Evolutionary conservation across 495 filamentous ascomycete genomes (phyloP), one percentile per base, ranked within the genome.

Genomic region (Tetracladium setigerum): DNA sequence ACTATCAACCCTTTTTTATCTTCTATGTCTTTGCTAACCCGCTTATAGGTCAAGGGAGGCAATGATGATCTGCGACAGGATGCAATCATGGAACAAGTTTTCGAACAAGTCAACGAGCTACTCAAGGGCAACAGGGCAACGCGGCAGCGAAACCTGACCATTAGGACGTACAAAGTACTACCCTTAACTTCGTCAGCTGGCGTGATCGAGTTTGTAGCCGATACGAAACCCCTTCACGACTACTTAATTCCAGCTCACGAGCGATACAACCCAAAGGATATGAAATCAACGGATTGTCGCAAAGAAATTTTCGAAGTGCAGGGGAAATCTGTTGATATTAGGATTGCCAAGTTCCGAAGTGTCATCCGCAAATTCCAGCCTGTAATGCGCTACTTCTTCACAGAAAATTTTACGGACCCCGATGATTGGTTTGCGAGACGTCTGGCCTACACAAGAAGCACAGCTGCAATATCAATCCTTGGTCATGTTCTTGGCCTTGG

Each of bases 21-120:
- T 40, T 45, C 22, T 3, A 22, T 49, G 38, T 56, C 45, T 40
- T 17, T 32, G 40, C 41, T 57, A 31, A 56, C 12, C 22, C 36
- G 1, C 31, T 14, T 17, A 1, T 49, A 84, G 81, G 83, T 92
- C 60, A 99, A 99, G 68, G 85, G 86, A 56, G 88, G 90, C 22
- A 89, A 87, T 52, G 90, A 97, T 62, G 92, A 98, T 58, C 75
- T 99, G 11, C 84, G 92, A n/a, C 92, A 99, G 67, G 92, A 99
- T 59, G 88, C 92, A 14, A 99, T 99, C 67, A 99, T 99, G 94
- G 94, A 97, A 62, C 92, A 99, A 67, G 92, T 99, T 27, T 99
- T 97, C 66, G 87, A 87, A 40, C 87, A 95, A 74, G 92, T 96
- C 24, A 95, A 85, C 57, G 83, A 84, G 45, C 81, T 97, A 5